These are phyloP conservation scores for Fusarium sp. DNA, from an alignment of 2,329 filamentous ascomycete genomes.

Conservation along the genomic window DNA sequence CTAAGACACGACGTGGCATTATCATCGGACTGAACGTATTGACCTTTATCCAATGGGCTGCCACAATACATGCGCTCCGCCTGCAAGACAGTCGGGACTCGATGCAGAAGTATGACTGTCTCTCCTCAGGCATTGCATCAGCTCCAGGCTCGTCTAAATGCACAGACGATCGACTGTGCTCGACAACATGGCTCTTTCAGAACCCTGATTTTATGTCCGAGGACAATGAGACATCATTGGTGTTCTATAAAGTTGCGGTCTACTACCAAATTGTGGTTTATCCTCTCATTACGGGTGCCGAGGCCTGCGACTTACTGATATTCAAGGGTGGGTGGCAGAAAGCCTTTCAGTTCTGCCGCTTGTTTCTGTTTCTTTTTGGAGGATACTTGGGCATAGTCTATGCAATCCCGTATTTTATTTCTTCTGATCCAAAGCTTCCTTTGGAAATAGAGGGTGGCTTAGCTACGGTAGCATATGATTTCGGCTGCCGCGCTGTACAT, in stretches of 20 bases:
- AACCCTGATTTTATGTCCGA: slow-evolving; percentile 2
- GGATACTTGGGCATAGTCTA: not conserved
- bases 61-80: slow-evolving; percentile 3
- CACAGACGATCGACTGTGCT: not conserved
- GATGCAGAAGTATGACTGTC: slow-evolving; percentile 2
- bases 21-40: not conserved
- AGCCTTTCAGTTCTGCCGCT: not conserved
- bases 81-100: slow-evolving; percentile 1
- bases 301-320: not conserved
- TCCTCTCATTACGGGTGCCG: not conserved
- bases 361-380: not conserved
- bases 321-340: not conserved
- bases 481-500: not conserved
- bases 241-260: not conserved
- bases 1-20: not conserved
- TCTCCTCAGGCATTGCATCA: not conserved
- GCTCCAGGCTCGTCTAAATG: slow-evolving; percentile 4
- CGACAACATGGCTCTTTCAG: slow-evolving; percentile 8
- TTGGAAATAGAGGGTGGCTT: not conserved
- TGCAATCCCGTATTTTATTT: not conserved
- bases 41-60: not conserved
- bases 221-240: slow-evolving; percentile 2
- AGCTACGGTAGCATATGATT: slow-evolving; percentile 6
- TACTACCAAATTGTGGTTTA: slow-evolving; percentile 5
- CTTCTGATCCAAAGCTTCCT: not conserved